Percentiles rank a stretch among this genome's conserved stretches.
Evolutionary conservation across 2,329 filamentous ascomycete genomes (phyloP).

Genomic region (Fonsecaea multimorphosa): DNA sequence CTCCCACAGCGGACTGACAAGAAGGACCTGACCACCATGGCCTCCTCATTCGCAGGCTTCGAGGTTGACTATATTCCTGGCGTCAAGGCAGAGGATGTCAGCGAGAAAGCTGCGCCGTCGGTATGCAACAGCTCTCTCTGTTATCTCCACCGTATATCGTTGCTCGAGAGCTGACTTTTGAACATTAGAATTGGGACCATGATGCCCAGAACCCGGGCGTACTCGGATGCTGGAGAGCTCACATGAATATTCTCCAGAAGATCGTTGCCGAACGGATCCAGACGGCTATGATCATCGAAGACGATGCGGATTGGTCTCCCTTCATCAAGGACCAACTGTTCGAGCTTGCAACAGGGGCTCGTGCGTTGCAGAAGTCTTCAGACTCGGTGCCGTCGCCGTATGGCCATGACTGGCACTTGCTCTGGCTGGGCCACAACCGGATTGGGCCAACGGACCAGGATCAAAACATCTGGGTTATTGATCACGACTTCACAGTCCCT

Average conservation of each 20-base stretch:
- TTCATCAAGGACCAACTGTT: not conserved
- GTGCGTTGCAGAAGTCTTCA: not conserved
- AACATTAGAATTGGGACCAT: not conserved
- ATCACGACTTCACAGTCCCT: conserved; percentile 42
- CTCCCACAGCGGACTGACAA: conserved; percentile 57
- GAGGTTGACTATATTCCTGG: conserved; percentile 13
- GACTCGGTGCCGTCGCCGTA: conserved; percentile 31
- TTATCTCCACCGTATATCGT: not conserved
- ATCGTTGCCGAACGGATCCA: conserved; percentile 45
- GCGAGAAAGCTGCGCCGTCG: conserved; percentile 43
- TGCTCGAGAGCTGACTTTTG: not conserved
- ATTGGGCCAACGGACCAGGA: conserved; percentile 36
- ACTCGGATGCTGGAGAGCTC: conserved; percentile 54
- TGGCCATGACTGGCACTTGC: conserved; percentile 58
- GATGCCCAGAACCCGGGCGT: conserved; percentile 46
- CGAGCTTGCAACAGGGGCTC: not conserved
- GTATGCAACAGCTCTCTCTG: not conserved
- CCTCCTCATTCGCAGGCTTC: conserved; percentile 48
- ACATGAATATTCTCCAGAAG: conserved; percentile 44
- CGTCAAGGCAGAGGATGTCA: conserved; percentile 12
- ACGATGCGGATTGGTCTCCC: not conserved
- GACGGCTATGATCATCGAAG: conserved; percentile 48
- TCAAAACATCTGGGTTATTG: conserved; percentile 40
- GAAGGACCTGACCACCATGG: conserved; percentile 54
- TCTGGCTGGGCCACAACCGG: conserved; percentile 58